Base-by-base conservation (phyloP, 2,329 filamentous ascomycete species). In the Paraphoma chrysanthemicola region DNA sequence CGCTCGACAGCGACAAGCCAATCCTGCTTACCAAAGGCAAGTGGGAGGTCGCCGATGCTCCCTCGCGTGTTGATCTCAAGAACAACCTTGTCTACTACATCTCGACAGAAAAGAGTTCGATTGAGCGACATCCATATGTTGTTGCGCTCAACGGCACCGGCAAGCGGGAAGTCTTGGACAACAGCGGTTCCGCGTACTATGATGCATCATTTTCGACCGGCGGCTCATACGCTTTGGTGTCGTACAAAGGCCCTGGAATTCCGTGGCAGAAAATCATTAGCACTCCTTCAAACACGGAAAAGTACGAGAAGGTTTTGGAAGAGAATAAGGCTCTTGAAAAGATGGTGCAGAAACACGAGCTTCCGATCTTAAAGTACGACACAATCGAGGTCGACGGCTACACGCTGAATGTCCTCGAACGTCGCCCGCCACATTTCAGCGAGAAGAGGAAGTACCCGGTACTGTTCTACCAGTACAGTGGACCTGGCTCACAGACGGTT, bases 381-480 rank as follows among this genome's bases (percentile, higher is more conserved):
- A 96, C 90, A 10, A 84, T 99, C 48, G 90, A 89, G n/a, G 86
- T 98, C 14, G 90, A 95, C 60, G 91, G 89, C 31, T 89, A 90
- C 65, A 85, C 88, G 16, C 78, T 91, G 14, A 87, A 90, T 57
- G 83, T 90, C 11, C 80, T 98, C 12, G 95, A 99, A 77, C 90
- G 93, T 30, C 90, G 92, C 0, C 95, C 95, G 6, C 90, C 93
- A 1, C 90, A 97, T 77, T 99, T 98, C 73, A 86, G 93, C 74
- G 82, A 87, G 16, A 88, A 87, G 67, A 93, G 91, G 78, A 88
- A 90, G 72, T 98, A 99, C 67, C 95, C 95, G 0, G 93, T 99
- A 1, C 85, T 99, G 4, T 99, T 99, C 82, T 90, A 91, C 70
- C 89, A 97, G 56, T 99, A 99, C 80, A 94, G 92, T 23, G 95